Evolutionary conservation across 306 rosid species (phyloP).

Genomic region (Morella rubra): DNA sequence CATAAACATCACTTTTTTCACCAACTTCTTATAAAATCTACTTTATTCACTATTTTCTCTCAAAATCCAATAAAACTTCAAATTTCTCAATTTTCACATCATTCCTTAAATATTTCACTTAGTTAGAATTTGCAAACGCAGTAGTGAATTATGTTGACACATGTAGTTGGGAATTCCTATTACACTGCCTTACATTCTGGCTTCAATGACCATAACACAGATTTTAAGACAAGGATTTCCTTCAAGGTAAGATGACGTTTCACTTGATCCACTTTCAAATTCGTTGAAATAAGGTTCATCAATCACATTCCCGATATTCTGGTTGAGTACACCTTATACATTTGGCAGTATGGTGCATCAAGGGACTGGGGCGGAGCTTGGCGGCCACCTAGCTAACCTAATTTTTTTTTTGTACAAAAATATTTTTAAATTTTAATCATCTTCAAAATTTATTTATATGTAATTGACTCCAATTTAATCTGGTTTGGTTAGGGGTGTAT

Average conservation of each 20-base stretch:
- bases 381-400: no score
- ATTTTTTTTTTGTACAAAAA: no score
- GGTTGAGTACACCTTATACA: background rate
- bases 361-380: background rate
- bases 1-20: no score
- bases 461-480: no score
- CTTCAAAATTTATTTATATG: no score
- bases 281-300: background rate
- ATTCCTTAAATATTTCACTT: no score
- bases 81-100: no score
- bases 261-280: background rate
- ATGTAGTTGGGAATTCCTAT: conserved; percentile 52
- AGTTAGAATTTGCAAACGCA: no score
- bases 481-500: background rate
- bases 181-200: conserved; percentile 39
- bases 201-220: conserved; percentile 57
- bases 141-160: background rate
- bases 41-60: no score
- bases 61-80: no score
- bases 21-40: no score
- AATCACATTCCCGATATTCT: background rate
- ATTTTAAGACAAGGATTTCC: conserved; percentile 69
- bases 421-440: no score
- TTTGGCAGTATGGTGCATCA: background rate
- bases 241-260: conserved; percentile 51